These are phyloP conservation scores for Erysimum pusillum DNA, from an alignment of 441 rosid genomes.

Conservation along the genomic window DNA sequence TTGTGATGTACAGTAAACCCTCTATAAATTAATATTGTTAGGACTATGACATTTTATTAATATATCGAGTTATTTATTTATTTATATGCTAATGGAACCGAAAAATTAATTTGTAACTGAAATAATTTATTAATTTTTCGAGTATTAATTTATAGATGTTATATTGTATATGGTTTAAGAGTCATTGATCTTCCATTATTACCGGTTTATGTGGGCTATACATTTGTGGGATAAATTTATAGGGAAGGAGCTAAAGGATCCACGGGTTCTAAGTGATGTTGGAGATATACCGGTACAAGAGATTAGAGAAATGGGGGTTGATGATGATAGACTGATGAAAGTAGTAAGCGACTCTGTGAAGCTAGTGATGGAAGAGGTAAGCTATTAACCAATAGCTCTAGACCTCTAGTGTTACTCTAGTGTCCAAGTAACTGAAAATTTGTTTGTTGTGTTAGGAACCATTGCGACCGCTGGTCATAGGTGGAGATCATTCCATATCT, in stretches of 20 bases:
- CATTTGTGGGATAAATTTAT: constrained; percentile 29
- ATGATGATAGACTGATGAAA: constrained; percentile 92
- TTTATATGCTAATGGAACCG: too few species aligned
- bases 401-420: not conserved
- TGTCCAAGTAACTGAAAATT: not conserved
- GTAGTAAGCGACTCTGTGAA: constrained; percentile 90
- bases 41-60: too few species aligned
- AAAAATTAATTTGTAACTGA: too few species aligned
- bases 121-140: too few species aligned
- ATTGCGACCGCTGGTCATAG: constrained; percentile 85
- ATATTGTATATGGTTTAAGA: not conserved
- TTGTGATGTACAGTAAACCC: too few species aligned
- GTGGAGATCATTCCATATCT: constrained; percentile 97
- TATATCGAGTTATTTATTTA: too few species aligned
- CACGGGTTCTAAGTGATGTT: constrained; percentile 91
- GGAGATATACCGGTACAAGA: constrained; percentile 98
- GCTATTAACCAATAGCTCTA: constrained; percentile 4
- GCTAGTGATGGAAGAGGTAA: constrained; percentile 92
- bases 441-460: constrained; percentile 64
- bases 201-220: not conserved
- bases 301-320: constrained; percentile 96
- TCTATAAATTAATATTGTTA: too few species aligned
- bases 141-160: too few species aligned
- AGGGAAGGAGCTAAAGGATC: constrained; percentile 92
- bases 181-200: not conserved